Base-by-base conservation (phyloP, 2,329 filamentous ascomycete genomes). In the Ilyonectria mors-panacis region DNA sequence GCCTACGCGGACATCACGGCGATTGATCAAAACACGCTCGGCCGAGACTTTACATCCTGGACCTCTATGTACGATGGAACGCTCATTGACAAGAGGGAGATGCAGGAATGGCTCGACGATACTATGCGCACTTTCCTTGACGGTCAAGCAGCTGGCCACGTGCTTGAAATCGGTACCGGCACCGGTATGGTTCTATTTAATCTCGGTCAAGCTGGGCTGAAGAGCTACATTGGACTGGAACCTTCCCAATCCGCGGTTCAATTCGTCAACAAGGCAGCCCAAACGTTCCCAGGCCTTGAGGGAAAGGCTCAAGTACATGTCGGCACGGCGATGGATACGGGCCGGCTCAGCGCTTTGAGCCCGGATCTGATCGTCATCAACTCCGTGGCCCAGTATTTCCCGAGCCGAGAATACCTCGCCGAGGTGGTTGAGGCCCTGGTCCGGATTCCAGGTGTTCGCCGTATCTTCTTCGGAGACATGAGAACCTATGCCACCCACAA, bases 41-140 rank as follows among this genome's bases (percentile, higher is more conserved):
- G n/a, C n/a, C n/a, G n/a, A n/a, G n/a, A n/a, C n/a, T n/a, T n/a
- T n/a, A n/a, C n/a, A n/a, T 47, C 64, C 10, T 80, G 78, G 78
- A 77, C 69, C 5, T 80, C 78, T 0, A 77, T 77, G 74, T 78
- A 77, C 30, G 72, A 79, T 39, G 78, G 77, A 4, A 69, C 12
- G 0, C 15, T 65, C 0, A 77, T 79, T 4, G 70, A 76, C 48
- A 72, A 69, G 37, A 56, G 2, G 1, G 75, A 79, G 23, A 79
- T 80, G 78, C 51, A 74, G 1, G 77, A 78, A 50, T 80, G 78
- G 78, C 67, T 80, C 0, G 71, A 78, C 8, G 78, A 79, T 13
- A 78, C 76, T 1, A 75, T 78, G 0, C 15, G 51, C 1, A 63
- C 69, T 0, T 65, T 78, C 0, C 65, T 45, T 9, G 65, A 74